A percentile compares a stretch with the other conserved stretches of the same genome.
These are phyloP conservation scores for Posidonia oceanica DNA, from an alignment of 116 monocot species.

Conservation along the genomic window DNA sequence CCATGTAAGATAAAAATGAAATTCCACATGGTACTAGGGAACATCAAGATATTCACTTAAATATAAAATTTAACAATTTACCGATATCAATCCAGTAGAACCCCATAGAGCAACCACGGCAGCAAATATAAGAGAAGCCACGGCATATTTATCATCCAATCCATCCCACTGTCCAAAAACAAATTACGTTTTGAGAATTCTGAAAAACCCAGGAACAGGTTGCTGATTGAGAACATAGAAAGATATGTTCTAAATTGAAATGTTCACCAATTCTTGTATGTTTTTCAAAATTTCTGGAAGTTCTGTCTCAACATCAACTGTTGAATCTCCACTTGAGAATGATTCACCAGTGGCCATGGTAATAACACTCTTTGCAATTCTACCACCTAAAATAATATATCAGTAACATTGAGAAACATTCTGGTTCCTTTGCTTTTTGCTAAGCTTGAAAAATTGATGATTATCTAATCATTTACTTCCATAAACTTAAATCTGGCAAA, in stretches of 20 bases:
- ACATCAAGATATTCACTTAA: background rate
- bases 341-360: slow-evolving; percentile 50
- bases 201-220: background rate
- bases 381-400: slow-evolving; percentile 1
- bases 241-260: background rate
- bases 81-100: slow-evolving; percentile 64
- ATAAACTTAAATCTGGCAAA: too few relatives aligned
- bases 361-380: slow-evolving; percentile 17
- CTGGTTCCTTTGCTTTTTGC: background rate
- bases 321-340: slow-evolving; percentile 4
- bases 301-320: slow-evolving; percentile 39
- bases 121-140: slow-evolving; percentile 35
- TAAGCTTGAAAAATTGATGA: too few relatives aligned
- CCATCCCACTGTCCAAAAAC: slow-evolving; percentile 50
- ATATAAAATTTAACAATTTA: slow-evolving; percentile 11
- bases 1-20: background rate
- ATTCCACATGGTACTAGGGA: background rate
- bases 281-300: slow-evolving; percentile 52
- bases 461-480: too few relatives aligned
- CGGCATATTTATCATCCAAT: slow-evolving; percentile 75
- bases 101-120: slow-evolving; percentile 49
- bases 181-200: background rate
- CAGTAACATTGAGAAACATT: background rate
- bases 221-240: too few relatives aligned
- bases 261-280: slow-evolving; percentile 47